Percentiles rank a stretch among this genome's conserved stretches.
phyloP scores from a whole-genome alignment of 73 alveolate species.

The Tetrahymena borealis region DNA sequence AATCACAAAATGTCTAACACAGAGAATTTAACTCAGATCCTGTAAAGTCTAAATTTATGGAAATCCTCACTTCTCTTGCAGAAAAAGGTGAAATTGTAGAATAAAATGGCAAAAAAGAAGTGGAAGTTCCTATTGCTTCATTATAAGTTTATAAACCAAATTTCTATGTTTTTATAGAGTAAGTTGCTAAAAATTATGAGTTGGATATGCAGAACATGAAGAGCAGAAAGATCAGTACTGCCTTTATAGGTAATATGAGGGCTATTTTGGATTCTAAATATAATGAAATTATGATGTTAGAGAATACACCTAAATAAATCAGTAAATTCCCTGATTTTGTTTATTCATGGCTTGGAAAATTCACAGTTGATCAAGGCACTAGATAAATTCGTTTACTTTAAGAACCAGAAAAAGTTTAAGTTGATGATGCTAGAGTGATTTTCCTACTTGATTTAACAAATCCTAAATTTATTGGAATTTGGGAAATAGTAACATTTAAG shows the following conservation, averaged over 20 bases:
- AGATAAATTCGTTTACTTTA: constrained; percentile 48
- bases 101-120: neutral
- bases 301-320: constrained; percentile 26
- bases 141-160: constrained; percentile 6
- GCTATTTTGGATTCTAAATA: constrained; percentile 74
- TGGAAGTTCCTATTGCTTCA: constrained; percentile 2
- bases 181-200: constrained; percentile 11
- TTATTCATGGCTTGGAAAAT: constrained; percentile 68
- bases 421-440: constrained; percentile 48
- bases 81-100: constrained; percentile 2
- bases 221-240: neutral
- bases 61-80: neutral
- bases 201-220: constrained; percentile 19
- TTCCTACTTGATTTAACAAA: constrained; percentile 51
- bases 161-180: constrained; percentile 12
- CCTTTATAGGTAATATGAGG: constrained; percentile 45
- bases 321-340: constrained; percentile 67
- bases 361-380: constrained; percentile 47
- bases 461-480: constrained; percentile 46
- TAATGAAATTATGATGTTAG: constrained; percentile 53
- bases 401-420: constrained; percentile 53
- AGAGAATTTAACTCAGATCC: constrained; percentile 9
- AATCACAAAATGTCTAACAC: constrained; percentile 3
- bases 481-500: constrained; percentile 67
- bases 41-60: neutral